phyloP scores from a whole-genome alignment of 306 rosid genomes.

The Acacia acuminata region DNA sequence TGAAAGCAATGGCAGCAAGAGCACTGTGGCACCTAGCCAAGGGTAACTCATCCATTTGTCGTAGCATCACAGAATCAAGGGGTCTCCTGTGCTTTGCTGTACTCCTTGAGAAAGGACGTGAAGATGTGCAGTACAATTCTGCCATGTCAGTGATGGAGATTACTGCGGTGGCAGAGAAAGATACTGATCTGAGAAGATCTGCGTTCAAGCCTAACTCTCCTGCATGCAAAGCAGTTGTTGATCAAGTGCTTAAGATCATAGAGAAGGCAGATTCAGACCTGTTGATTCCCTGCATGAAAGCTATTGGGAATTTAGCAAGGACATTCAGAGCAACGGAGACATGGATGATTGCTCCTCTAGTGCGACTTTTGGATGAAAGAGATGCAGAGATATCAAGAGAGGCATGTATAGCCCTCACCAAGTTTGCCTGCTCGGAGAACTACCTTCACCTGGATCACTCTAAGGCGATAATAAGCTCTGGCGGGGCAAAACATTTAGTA shows the following conservation, averaged over 20 bases:
- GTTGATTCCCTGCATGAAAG: constrained; percentile 72
- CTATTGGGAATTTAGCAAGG: constrained; percentile 83
- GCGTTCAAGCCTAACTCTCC: constrained; percentile 96
- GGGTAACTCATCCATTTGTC: constrained; percentile 74
- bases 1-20: constrained; percentile 92
- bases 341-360: constrained; percentile 79
- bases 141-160: constrained; percentile 98
- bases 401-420: constrained; percentile 72
- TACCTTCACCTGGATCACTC: constrained; percentile 81
- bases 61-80: constrained; percentile 85
- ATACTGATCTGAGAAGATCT: constrained; percentile 77
- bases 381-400: constrained; percentile 67
- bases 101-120: constrained; percentile 75
- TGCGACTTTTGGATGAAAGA: constrained; percentile 78
- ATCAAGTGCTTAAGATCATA: constrained; percentile 68
- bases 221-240: constrained; percentile 91
- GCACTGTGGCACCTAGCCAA: constrained; percentile 79
- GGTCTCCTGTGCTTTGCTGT: constrained; percentile 88
- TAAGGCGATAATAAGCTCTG: constrained; percentile 78
- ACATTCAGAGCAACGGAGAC: constrained; percentile 86
- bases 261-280: constrained; percentile 75
- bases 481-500: constrained; percentile 76
- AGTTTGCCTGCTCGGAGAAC: constrained; percentile 71
- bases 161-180: constrained; percentile 80
- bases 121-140: constrained; percentile 70